phyloP scores from a whole-genome alignment of 371 early-diverging fungal species.

The Mucor lusitanicus region DNA sequence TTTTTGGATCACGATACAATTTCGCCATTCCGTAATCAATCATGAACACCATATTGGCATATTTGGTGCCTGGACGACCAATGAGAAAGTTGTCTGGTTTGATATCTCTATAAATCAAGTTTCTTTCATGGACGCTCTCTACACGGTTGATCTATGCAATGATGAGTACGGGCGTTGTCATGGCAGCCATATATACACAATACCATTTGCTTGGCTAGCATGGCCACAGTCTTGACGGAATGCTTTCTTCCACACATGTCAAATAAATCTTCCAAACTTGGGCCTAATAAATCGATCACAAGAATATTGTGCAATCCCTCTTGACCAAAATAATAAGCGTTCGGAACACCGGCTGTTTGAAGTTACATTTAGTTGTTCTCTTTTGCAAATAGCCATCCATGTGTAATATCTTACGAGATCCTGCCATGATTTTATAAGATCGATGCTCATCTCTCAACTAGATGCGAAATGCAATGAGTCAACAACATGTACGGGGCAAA shows the following conservation, averaged over 20 bases:
- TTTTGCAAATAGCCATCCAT: not conserved
- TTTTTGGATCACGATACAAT: slow-evolving; percentile 87
- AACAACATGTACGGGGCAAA: no score
- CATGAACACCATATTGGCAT: slow-evolving; percentile 68
- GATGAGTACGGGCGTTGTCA: no score
- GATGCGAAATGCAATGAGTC: no score
- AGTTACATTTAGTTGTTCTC: not conserved
- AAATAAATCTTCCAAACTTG: slow-evolving; percentile 95
- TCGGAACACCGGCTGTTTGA: slow-evolving; percentile 76
- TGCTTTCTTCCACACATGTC: slow-evolving; percentile 91
- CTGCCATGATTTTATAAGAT: slow-evolving; percentile 86
- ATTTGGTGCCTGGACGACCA: slow-evolving; percentile 72
- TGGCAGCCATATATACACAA: no score
- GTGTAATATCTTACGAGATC: slow-evolving; percentile 59
- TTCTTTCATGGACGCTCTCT: slow-evolving; percentile 95
- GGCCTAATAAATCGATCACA: slow-evolving; percentile 97
- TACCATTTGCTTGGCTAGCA: slow-evolving; percentile 96
- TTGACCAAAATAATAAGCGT: slow-evolving; percentile 91
- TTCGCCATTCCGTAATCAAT: slow-evolving; percentile 98
- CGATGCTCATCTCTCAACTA: slow-evolving; percentile 87
- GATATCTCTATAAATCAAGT: slow-evolving; percentile 98
- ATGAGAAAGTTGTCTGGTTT: slow-evolving; percentile 99
- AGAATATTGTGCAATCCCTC: slow-evolving; percentile 93
- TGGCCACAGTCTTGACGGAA: slow-evolving; percentile 89
- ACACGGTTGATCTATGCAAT: slow-evolving; percentile 74